phyloP scores from a whole-genome alignment of 495 filamentous ascomycete genomes.

The Cudoniella acicularis region DNA sequence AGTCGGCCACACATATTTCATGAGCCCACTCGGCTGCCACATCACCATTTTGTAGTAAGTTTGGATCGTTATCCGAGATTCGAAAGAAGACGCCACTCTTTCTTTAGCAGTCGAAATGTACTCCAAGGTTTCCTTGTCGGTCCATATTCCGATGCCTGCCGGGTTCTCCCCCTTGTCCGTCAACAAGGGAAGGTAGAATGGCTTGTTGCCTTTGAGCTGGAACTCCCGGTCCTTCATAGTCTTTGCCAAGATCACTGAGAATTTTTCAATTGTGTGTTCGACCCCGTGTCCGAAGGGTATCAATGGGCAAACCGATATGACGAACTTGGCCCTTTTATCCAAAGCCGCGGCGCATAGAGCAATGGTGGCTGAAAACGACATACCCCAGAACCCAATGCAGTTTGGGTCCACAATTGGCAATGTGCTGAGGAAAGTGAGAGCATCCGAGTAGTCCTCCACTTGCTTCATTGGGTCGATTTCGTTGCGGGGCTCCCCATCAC shows the following conservation, averaged over 20 bases:
- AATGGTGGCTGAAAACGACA: conserved; percentile 28
- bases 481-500: conserved; percentile 34
- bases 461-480: conserved; percentile 31
- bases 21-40: conserved; percentile 16
- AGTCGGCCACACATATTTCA: background rate
- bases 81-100: background rate
- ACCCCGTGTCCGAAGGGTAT: conserved; percentile 19
- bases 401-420: conserved; percentile 23
- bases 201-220: conserved; percentile 19
- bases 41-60: conserved; percentile 24
- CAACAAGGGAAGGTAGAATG: conserved; percentile 13
- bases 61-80: conserved; percentile 12
- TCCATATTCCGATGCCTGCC: background rate
- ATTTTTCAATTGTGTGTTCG: conserved; percentile 1
- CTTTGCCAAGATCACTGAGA: conserved; percentile 17
- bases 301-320: conserved; percentile 25
- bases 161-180: background rate
- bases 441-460: conserved; percentile 30
- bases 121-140: background rate
- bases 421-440: conserved; percentile 26
- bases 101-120: background rate
- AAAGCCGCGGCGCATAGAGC: conserved; percentile 28
- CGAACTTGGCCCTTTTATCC: conserved; percentile 31
- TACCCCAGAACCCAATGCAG: conserved; percentile 33
- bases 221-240: conserved; percentile 28